Evolutionary conservation across 345 rosid genomes (phyloP).

Genomic region (Durio zibethinus): DNA sequence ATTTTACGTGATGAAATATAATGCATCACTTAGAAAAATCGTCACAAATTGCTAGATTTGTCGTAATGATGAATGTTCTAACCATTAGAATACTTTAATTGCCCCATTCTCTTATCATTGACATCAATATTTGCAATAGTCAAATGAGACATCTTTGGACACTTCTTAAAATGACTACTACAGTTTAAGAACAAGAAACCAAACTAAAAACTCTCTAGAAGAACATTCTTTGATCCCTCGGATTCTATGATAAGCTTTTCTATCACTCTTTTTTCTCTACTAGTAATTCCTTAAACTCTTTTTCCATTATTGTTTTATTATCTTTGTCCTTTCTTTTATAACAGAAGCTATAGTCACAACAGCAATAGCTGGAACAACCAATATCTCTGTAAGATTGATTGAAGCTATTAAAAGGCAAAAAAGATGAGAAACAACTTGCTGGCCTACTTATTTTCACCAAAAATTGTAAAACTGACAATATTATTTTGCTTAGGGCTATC

Average conservation of each 20-base stretch:
- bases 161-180: too few species aligned
- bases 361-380: slow-evolving; percentile 29
- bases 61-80: too few species aligned
- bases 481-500: slow-evolving; percentile 44
- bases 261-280: background rate
- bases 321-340: background rate
- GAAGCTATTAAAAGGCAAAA: slow-evolving; percentile 69
- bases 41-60: too few species aligned
- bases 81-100: too few species aligned
- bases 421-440: slow-evolving; percentile 93
- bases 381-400: slow-evolving; percentile 73
- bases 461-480: slow-evolving; percentile 61
- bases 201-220: background rate
- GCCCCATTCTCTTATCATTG: too few species aligned
- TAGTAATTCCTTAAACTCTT: too few species aligned
- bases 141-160: too few species aligned
- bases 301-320: background rate
- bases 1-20: too few species aligned
- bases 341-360: slow-evolving; percentile 28
- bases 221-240: background rate
- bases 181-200: too few species aligned
- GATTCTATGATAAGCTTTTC: background rate
- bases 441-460: slow-evolving; percentile 82
- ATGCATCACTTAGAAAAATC: too few species aligned
- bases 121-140: too few species aligned